A percentile compares a stretch with the other conserved stretches of the same genome.
phyloP scores from a whole-genome alignment of 2,329 filamentous ascomycete genomes.

The Ustulina deusta region DNA sequence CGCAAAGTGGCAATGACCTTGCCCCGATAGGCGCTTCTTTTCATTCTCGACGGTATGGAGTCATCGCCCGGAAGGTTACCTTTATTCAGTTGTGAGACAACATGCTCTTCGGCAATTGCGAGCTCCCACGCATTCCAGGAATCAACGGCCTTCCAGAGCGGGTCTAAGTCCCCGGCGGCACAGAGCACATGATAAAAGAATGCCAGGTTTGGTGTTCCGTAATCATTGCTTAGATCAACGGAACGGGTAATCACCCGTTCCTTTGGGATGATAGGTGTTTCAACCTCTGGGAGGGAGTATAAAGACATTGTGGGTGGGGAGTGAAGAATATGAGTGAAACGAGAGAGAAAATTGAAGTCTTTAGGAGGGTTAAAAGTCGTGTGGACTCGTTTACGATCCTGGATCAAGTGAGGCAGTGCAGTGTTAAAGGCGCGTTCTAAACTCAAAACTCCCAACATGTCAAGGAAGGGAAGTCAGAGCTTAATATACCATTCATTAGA shows the following conservation, averaged over 20 bases:
- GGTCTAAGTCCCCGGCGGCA: not conserved
- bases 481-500: too few relatives aligned
- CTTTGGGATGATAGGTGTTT: not conserved
- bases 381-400: not conserved
- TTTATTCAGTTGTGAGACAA: not conserved
- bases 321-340: not conserved
- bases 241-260: not conserved
- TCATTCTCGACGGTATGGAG: not conserved
- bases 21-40: not conserved
- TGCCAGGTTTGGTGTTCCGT: not conserved
- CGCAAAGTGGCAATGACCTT: not conserved
- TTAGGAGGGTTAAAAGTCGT: not conserved
- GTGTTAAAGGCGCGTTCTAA: not conserved
- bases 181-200: not conserved
- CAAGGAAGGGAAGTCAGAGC: not conserved
- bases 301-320: not conserved
- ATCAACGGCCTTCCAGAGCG: not conserved
- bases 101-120: not conserved
- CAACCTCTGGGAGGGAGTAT: not conserved
- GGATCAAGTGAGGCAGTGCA: not conserved
- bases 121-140: conserved; percentile 1
- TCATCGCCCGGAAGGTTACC: not conserved
- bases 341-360: not conserved
- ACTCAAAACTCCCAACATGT: not conserved
- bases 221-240: not conserved